These are phyloP conservation scores for Haematococcus lacustris DNA, from an alignment of 139 green algal genomes.

Conservation along the genomic window DNA sequence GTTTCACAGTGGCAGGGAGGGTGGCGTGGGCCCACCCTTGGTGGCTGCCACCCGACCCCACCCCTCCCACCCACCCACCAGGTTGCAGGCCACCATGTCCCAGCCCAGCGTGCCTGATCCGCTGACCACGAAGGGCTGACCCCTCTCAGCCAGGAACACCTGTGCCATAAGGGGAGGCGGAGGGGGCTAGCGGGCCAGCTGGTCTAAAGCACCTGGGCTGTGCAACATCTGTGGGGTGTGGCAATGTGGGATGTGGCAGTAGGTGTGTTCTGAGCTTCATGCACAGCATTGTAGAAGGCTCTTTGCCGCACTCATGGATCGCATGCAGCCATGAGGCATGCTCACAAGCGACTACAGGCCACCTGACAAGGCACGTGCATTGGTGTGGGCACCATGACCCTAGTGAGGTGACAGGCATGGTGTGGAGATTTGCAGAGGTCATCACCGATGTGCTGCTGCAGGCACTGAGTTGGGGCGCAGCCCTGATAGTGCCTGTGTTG, in stretches of 20 bases:
- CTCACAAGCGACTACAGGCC: background rate
- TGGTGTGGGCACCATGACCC: background rate
- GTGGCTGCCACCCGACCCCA: background rate
- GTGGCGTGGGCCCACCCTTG: background rate
- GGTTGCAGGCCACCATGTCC: conserved; percentile 20
- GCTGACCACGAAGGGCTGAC: conserved; percentile 17
- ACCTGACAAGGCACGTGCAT: background rate
- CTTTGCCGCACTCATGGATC: background rate
- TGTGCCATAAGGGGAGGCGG: background rate
- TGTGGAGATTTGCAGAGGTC: background rate
- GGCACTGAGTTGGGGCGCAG: background rate
- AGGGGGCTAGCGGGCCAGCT: background rate
- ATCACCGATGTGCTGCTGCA: background rate
- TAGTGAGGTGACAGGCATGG: background rate
- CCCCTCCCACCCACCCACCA: background rate
- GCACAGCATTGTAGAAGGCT: background rate
- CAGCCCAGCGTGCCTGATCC: conserved; percentile 22
- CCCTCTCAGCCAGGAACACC: conserved; percentile 14
- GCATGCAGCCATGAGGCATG: too few relatives aligned
- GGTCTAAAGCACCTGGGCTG: background rate
- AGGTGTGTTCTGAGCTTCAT: background rate
- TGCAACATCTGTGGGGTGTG: background rate
- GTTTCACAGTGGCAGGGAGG: background rate
- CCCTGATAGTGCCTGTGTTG: background rate
- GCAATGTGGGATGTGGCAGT: background rate